Base-by-base conservation (phyloP, 768 basidiomycete species). In the Russula sp. region DNA sequence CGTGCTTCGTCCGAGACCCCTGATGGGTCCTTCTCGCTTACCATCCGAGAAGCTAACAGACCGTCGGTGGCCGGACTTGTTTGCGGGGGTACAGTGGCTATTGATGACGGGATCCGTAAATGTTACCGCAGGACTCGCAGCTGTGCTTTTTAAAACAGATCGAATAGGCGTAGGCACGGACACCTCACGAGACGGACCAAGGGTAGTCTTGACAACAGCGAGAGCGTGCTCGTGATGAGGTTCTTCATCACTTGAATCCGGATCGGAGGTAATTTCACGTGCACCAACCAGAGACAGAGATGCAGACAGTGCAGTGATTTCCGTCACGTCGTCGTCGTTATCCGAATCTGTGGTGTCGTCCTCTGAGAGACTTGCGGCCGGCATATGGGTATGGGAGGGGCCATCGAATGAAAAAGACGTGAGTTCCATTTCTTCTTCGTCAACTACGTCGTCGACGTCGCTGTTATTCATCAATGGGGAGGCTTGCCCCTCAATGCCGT, bases 11-110 rank as follows among this genome's bases (percentile, higher is more conserved):
- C 73, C 75, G 49, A 88, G 74, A 4, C 88, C 92, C 59, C 79
- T 78, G 52, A 97, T 97, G n/a, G 91, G 93, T 2, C 96, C 95
- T 36, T 89, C 87, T 65, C 83, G 83, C 72, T 87, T 89, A 6
- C 97, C 97, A 72, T 99, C 97, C 28, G 94, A 97, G 77, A 99
- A 99, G 74, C 93, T 96, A 62, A 99, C 96, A 49, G 90, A 93
- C 44, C 93, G 82, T n/a, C 87, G 83, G 69, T 87, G 84, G 14
- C 76, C 75, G 18, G 75, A 67, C 58, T 72, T 76, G 54, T 78
- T 78, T 44, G 80, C 74, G n/a, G 87, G 88, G 20, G 84, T 89
- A 64, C 79, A 79, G 67, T 82, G 76, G 56, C 76, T 77, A n/a
- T 75, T 71, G 34, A 80, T 79, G 70, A 72, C 80, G 24, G 79